phyloP scores from a whole-genome alignment of 1,284 basidiomycete species.

The Cryptococcus sp. region DNA sequence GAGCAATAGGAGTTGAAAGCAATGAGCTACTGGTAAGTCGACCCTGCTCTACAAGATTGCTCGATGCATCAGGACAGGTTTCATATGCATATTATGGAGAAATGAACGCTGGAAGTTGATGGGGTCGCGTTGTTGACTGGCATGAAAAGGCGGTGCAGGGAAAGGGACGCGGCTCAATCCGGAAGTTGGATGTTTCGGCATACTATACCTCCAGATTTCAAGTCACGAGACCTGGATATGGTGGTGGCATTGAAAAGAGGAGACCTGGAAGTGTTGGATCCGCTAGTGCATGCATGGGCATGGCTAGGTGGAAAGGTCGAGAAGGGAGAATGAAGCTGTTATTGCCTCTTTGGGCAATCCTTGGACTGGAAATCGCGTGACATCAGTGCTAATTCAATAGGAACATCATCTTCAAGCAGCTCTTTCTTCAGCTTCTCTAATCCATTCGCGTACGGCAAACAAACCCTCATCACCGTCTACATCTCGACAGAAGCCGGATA shows the following conservation, averaged over 20 bases:
- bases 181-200: neutral
- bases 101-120: constrained; percentile 11
- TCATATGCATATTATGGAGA: constrained; percentile 16
- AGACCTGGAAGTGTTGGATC: neutral
- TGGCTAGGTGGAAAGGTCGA: neutral
- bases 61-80: constrained; percentile 28
- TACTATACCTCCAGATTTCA: neutral
- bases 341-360: constrained; percentile 27
- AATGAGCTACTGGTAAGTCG: constrained; percentile 46
- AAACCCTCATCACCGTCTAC: constrained; percentile 23
- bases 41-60: constrained; percentile 22
- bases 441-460: constrained; percentile 31
- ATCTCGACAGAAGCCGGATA: constrained; percentile 10
- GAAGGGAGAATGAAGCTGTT: neutral
- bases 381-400: constrained; percentile 53
- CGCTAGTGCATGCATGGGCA: neutral
- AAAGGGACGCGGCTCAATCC: neutral
- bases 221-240: neutral
- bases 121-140: constrained; percentile 3
- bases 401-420: constrained; percentile 85
- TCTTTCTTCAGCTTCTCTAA: constrained; percentile 42
- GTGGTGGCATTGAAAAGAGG: neutral
- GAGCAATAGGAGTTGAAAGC: constrained; percentile 44
- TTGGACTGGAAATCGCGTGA: constrained; percentile 7
- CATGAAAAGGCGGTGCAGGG: neutral